Evolutionary conservation across 768 basidiomycete genomes (phyloP), one percentile per base, ranked within the genome.

Genomic region (Collybia sp.): DNA sequence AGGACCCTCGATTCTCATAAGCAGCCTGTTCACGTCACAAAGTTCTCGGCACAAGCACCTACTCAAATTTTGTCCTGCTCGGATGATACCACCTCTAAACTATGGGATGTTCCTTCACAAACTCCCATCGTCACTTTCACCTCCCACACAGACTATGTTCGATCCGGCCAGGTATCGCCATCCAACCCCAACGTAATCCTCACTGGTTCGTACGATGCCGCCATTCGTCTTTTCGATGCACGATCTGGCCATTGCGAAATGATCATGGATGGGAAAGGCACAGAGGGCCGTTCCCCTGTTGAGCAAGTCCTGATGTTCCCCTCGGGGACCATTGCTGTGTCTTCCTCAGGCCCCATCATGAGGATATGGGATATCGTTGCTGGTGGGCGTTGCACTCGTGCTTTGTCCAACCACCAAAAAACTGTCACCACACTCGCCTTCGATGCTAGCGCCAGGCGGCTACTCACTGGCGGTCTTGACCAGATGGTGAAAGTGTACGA

Each of bases 401-500:
- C 96, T 9, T 61, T 98, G 51, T 95, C 93, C 31, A 98, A 98
- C 68, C 96, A 99, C 61, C 95, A 98, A 67, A 99, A 99, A 70
- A 93, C 96, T 2, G 80, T 99, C 46, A 98, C 95, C 0, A 79
- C 91, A 12, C 74, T 96, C 36, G 71, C 91, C 1, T 92, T 94
- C 63, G 85, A 92, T 59, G 59, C 85, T 25, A 76, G 72, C 42
- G 82, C 87, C 19, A 79, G 81, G 53, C 79, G 93, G 32, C 75
- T 98, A 2, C 71, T 99, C 39, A 92, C 91, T 0, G 96, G 93
- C 25, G 83, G 89, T 36, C 71, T 99, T 51, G 96, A 99, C 62
- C 93, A 95, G 54, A 88, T 99, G 88, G 91, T 98, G 47, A 99
- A 99, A 68, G 94, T 97, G 30, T 99, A 98, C 68, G 95, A 98